Evolutionary conservation across 2,329 filamentous ascomycete species (phyloP).

Genomic region (Phaeosphaeria sp.): DNA sequence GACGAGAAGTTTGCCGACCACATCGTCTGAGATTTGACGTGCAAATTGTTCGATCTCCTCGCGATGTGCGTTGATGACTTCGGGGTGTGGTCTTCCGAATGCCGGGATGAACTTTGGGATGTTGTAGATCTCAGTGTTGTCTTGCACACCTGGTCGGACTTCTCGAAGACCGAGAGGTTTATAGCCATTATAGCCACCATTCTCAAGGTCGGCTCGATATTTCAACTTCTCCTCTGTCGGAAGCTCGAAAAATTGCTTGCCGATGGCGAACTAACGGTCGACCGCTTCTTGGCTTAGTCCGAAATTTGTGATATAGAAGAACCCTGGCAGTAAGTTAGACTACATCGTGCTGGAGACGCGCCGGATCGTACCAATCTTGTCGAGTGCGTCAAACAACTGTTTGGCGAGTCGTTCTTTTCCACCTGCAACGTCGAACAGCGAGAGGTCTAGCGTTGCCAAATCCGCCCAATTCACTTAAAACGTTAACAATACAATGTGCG

Average conservation of each 20-base stretch:
- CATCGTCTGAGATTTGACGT: constrained; percentile 26
- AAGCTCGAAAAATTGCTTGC: constrained; percentile 18
- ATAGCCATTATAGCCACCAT: constrained; percentile 58
- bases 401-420: constrained; percentile 61
- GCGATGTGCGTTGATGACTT: constrained; percentile 48
- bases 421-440: constrained; percentile 60
- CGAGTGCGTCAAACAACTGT: constrained; percentile 61
- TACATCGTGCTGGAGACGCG: not conserved
- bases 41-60: constrained; percentile 63
- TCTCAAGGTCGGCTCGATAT: constrained; percentile 17
- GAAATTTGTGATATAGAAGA: constrained; percentile 27
- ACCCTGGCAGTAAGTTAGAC: constrained; percentile 10
- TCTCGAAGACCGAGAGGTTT: constrained; percentile 19
- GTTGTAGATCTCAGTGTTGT: constrained; percentile 67
- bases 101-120: constrained; percentile 67
- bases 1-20: constrained; percentile 59
- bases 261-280: constrained; percentile 24
- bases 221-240: constrained; percentile 19
- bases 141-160: constrained; percentile 50
- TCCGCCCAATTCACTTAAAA: constrained; percentile 12
- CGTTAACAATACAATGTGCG: not conserved
- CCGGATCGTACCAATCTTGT: constrained; percentile 2
- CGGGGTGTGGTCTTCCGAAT: constrained; percentile 48
- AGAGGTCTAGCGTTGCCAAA: constrained; percentile 44
- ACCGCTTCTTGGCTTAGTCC: constrained; percentile 20